These are phyloP conservation scores for Komagataella kurtzmanii DNA, from an alignment of 805 yeast species.

Conservation along the genomic window DNA sequence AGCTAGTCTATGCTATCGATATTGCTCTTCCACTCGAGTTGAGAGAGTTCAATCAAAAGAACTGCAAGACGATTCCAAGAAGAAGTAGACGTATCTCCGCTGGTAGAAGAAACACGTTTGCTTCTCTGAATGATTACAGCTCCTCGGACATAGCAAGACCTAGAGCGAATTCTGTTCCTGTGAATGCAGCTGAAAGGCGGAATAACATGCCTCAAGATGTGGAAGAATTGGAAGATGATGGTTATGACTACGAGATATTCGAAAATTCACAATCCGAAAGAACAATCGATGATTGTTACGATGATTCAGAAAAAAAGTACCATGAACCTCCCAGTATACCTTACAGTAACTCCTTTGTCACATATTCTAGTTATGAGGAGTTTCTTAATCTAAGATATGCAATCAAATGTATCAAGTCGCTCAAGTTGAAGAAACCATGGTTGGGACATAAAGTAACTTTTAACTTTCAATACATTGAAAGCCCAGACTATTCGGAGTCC, in stretches of 20 bases:
- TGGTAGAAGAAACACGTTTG: neutral
- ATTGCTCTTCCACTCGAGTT: conserved; percentile 17
- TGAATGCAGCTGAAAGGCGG: neutral
- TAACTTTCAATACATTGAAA: neutral
- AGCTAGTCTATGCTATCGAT: conserved; percentile 17
- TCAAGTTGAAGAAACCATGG: conserved; percentile 2
- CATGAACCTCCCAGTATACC: neutral
- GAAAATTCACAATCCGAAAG: neutral
- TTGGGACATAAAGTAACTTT: neutral
- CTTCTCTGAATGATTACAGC: neutral
- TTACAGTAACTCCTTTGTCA: neutral
- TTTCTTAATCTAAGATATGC: conserved; percentile 1
- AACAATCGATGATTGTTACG: neutral
- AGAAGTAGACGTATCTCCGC: conserved; percentile 5
- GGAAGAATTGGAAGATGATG: neutral
- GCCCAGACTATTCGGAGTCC: neutral
- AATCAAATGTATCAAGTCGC: conserved; percentile 1
- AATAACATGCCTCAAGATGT: neutral
- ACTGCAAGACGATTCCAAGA: conserved; percentile 15
- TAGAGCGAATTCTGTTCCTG: neutral
- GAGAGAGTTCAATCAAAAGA: conserved; percentile 13
- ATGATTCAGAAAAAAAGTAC: neutral
- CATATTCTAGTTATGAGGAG: neutral
- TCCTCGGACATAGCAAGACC: neutral
- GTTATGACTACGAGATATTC: neutral